These are phyloP conservation scores for Nitzschia sp. DNA, from an alignment of 108 stramenopile species.

Conservation along the genomic window DNA sequence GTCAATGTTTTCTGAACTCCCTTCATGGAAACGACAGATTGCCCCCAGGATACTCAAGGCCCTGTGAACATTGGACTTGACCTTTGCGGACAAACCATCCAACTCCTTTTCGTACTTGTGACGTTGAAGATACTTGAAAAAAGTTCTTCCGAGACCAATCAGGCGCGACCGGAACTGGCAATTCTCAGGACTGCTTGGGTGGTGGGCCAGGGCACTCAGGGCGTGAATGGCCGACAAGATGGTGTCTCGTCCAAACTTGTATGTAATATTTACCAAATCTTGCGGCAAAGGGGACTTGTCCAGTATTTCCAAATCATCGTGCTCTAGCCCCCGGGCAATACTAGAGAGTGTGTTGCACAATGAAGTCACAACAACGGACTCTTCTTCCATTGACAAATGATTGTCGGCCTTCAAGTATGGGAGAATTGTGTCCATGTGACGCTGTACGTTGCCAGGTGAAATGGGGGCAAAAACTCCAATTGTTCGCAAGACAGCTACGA, in stretches of 20 bases:
- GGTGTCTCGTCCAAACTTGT: constrained; percentile 65
- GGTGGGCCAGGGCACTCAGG: constrained; percentile 58
- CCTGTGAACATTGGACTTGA: constrained; percentile 50
- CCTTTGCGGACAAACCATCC: constrained; percentile 27
- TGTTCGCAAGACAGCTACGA: constrained; percentile 73
- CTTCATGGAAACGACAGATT: constrained; percentile 55
- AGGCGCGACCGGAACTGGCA: constrained; percentile 48
- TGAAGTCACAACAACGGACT: constrained; percentile 61
- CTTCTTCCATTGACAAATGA: constrained; percentile 52
- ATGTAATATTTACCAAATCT: constrained; percentile 68
- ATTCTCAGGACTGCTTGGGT: constrained; percentile 36
- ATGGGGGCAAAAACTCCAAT: constrained; percentile 79
- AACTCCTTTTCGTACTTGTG: constrained; percentile 48
- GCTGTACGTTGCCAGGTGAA: constrained; percentile 64
- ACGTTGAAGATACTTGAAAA: constrained; percentile 72
- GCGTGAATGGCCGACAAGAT: constrained; percentile 63
- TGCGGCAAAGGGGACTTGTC: constrained; percentile 46
- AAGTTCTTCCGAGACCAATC: constrained; percentile 58
- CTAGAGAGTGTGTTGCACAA: constrained; percentile 64
- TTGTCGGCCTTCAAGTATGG: constrained; percentile 94
- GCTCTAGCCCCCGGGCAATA: constrained; percentile 44
- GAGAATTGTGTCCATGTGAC: constrained; percentile 81
- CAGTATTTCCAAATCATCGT: constrained; percentile 46
- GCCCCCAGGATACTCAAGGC: constrained; percentile 73
- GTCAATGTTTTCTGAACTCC: constrained; percentile 9